Evolutionary conservation across 108 stramenopile species (phyloP).

Genomic region (Hondaea fermentalgiana): DNA sequence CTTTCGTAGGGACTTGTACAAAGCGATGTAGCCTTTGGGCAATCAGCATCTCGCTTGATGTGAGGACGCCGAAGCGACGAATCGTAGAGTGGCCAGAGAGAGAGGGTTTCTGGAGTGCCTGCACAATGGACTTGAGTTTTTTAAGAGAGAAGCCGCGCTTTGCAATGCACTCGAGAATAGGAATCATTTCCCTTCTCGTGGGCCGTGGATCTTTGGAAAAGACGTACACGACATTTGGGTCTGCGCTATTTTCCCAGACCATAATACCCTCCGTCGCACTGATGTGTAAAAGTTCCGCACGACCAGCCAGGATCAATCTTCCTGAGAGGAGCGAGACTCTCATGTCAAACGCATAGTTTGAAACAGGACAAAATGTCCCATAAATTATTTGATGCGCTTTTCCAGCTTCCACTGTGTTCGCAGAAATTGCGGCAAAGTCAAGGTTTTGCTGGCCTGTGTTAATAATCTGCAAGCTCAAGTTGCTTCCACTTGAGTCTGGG

Average conservation of each 20-base stretch:
- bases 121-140: background rate
- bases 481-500: background rate
- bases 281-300: background rate
- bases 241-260: background rate
- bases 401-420: background rate
- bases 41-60: background rate
- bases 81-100: background rate
- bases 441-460: background rate
- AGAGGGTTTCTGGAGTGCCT: background rate
- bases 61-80: background rate
- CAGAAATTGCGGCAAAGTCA: background rate
- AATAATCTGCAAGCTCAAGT: background rate
- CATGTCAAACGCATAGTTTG: background rate
- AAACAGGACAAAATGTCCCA: background rate
- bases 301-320: background rate
- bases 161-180: background rate
- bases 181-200: background rate
- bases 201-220: background rate
- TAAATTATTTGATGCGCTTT: background rate
- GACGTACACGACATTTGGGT: background rate
- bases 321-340: background rate
- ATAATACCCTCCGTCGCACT: background rate
- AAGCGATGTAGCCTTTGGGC: background rate
- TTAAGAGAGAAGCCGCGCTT: background rate
- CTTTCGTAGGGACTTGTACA: no score